Evolutionary conservation across 1,139 yeast species (phyloP).

Genomic region (Nakaseomyces delphensis): DNA sequence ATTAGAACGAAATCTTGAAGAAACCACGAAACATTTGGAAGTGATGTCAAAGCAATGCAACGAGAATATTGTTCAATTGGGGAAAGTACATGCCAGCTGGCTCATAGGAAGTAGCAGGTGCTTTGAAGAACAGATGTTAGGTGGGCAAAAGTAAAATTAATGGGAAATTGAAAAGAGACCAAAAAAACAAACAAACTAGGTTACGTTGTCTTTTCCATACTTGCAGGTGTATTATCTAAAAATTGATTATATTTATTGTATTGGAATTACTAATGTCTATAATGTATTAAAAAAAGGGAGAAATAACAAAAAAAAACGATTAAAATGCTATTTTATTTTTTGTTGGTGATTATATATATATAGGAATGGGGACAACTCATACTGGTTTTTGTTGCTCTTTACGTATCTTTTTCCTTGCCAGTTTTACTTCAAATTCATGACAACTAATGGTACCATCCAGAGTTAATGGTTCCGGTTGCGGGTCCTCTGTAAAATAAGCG

Average conservation of each 20-base stretch:
- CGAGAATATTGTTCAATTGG: slow-evolving; percentile 27
- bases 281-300: neutral
- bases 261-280: neutral
- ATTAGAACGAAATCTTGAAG: slow-evolving; percentile 23
- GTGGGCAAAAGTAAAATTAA: slow-evolving; percentile 8
- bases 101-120: slow-evolving; percentile 28
- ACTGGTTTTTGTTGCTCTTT: slow-evolving; percentile 32
- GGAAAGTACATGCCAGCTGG: slow-evolving; percentile 29
- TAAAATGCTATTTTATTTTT: neutral
- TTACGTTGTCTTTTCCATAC: neutral
- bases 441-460: slow-evolving; percentile 63
- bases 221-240: neutral
- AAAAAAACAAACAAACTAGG: neutral
- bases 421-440: slow-evolving; percentile 75
- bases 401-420: slow-evolving; percentile 68
- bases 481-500: slow-evolving; percentile 62
- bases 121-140: slow-evolving; percentile 24
- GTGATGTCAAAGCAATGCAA: slow-evolving; percentile 28
- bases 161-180: neutral
- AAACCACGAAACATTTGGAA: slow-evolving; percentile 23
- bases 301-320: neutral
- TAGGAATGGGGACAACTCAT: neutral
- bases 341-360: neutral
- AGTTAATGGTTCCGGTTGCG: slow-evolving; percentile 51
- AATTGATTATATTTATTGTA: neutral